Evolutionary conservation across 306 rosid genomes (phyloP).

Genomic region (Herpetospermum pedunculosum): DNA sequence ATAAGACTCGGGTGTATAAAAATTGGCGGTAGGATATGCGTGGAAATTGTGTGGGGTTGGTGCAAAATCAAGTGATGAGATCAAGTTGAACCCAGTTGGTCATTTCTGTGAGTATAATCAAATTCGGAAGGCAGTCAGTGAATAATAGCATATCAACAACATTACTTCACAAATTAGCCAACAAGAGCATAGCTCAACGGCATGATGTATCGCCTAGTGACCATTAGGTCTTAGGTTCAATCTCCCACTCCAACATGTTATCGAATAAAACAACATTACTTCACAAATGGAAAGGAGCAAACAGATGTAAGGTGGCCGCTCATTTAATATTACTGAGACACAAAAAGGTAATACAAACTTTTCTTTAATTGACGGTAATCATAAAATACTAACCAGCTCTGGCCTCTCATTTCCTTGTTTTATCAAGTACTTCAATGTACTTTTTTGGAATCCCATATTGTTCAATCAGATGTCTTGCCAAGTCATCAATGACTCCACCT

Average conservation of each 20-base stretch:
- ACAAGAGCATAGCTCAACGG: too few species aligned
- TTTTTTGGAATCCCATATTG: constrained; percentile 88
- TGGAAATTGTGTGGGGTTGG: not conserved
- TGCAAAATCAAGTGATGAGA: not conserved
- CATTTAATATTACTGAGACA: not conserved
- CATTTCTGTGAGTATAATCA: not conserved
- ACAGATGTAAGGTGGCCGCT: not conserved
- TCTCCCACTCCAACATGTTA: too few species aligned
- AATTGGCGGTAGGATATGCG: not conserved
- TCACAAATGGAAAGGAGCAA: not conserved
- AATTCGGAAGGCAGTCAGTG: not conserved
- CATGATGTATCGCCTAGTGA: too few species aligned
- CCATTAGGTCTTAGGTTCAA: too few species aligned
- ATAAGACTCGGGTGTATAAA: not conserved
- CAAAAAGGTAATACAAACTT: not conserved
- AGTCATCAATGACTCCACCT: constrained; percentile 86
- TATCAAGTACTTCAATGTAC: constrained; percentile 81
- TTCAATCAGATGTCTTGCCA: constrained; percentile 72
- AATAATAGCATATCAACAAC: not conserved
- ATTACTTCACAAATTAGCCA: not conserved
- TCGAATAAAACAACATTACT: too few species aligned
- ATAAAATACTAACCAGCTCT: not conserved
- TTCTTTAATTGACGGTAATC: not conserved
- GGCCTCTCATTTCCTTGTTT: constrained; percentile 43
- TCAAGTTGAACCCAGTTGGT: not conserved